Percentiles rank a stretch among this genome's conserved stretches.
Conservation (phyloP, 345 rosid species). For the Corchorus olitorius region DNA sequence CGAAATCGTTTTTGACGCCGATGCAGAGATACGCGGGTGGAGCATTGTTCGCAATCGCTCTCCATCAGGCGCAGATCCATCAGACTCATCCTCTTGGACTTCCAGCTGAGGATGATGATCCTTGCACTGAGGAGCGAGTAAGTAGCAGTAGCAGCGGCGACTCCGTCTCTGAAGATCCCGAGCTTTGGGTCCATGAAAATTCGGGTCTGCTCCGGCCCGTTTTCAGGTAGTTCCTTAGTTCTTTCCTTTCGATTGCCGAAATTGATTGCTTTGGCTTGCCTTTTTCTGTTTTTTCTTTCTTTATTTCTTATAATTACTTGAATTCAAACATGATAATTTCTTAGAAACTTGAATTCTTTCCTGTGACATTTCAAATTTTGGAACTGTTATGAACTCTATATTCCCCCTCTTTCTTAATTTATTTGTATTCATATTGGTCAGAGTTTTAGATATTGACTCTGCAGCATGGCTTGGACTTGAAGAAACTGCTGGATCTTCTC, state of each 20-base stretch:
- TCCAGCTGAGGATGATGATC: conserved; percentile 35
- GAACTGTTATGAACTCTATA: not conserved
- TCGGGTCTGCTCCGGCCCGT: conserved; percentile 83
- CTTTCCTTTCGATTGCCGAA: not conserved
- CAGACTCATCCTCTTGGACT: conserved; percentile 72
- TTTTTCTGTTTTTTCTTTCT: not conserved
- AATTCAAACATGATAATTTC: not conserved
- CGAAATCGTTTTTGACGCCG: conserved; percentile 57
- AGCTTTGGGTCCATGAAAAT: conserved; percentile 78
- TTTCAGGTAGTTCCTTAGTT: conserved; percentile 55
- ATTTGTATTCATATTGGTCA: conserved; percentile 24
- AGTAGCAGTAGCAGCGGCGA: conserved; percentile 55
- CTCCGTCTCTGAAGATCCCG: conserved; percentile 80
- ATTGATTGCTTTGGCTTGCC: not conserved
- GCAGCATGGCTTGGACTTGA: conserved; percentile 88
- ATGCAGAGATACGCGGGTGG: conserved; percentile 82
- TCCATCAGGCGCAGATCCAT: conserved; percentile 88
- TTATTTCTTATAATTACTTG: not conserved
- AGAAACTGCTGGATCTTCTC: conserved; percentile 80
- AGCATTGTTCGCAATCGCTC: conserved; percentile 75
- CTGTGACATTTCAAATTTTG: not conserved
- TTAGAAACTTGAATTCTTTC: not conserved
- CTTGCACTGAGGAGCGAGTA: conserved; percentile 40
- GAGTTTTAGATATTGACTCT: conserved; percentile 69
- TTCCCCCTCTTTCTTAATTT: not conserved